Evolutionary conservation across 805 yeast species (phyloP), one percentile per base, ranked within the genome.

Genomic region (Candida hispaniensis): DNA sequence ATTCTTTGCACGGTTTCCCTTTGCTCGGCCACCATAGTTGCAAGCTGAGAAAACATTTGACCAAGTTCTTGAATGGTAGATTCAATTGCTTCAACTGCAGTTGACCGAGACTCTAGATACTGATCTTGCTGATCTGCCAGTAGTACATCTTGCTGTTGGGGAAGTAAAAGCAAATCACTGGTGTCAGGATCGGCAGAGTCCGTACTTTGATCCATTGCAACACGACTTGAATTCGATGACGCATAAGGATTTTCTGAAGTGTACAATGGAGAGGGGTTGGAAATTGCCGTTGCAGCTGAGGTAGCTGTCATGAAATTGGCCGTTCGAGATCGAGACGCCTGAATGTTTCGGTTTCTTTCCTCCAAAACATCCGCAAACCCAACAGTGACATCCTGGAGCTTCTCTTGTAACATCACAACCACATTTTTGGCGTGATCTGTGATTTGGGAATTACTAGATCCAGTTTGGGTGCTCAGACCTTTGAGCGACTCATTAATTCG

Each of bases 1-100:
- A 91, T 91, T 51, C 97, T 66, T 56, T 88, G 97, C 39, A 91
- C 88, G 10, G 79, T 80, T 49, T 91, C 98, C 24, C 97, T 88
- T 59, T 91, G 98, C 56, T 91, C 97, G 43, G 81, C 85, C 6
- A 91, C 96, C 97, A 91, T 88, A 1, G 93, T 79, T 4, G 97
- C 94, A 48, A 91, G 66, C 58, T 91, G 98, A 49, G 81, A 88
- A 61, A 91, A 91, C 41, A 91, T 66, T 32, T 80, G 79, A 26
- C 98, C 98, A 30, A 91, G 94, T 56, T 91, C 97, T 51, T 88
- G 88, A 42, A 91, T 91, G 0, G 98, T 91, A n/a, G 83, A 70
- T 54, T 91, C 98, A 33, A 91, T 91, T 0, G 96, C 82, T 52
- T 88, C 97, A 34, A 91, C 95, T 0, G 98, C 98, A 28, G 75